Base-by-base conservation (phyloP, 1,284 basidiomycete species). In the Malassezia restricta region DNA sequence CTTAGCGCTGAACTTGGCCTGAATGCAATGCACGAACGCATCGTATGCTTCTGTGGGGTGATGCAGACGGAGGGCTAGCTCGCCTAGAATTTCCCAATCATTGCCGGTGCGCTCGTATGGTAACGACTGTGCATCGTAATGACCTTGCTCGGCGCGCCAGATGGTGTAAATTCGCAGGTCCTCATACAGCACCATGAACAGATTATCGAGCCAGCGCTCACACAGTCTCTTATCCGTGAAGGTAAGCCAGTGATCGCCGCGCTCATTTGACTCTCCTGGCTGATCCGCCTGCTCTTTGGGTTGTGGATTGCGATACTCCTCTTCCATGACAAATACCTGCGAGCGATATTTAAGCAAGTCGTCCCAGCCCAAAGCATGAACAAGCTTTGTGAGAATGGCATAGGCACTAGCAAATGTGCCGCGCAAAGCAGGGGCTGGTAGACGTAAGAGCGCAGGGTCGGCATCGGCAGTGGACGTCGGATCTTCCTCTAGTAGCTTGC, bases 161-260 rank as follows among this genome's bases (percentile, higher is more conserved):
- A 98, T 98, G 0, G 94, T 98, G 84, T 92, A 98, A 9, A 98
- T 87, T n/a, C 94, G 83, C 44, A 98, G 77, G 72, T 98, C 92
- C 84, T 91, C 91, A 74, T 96, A 96, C 4, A 96, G 77, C 1
- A 96, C 90, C 88, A 98, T 91, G 77, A 98, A 98, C 50, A 98
- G 75, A 66, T 98, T 98, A 74, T 96, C 92, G 47, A 99, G 78
- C 92, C 92, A 98, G 44, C 94, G 80, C 73, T 98, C 92, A 73
- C 94, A 98, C 29, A 99, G 76, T 32, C 94, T 79, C 77, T 98
- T 98, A 75, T 91, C 95, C 66, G 83, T 89, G 75, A 98, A 95
- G 31, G 89, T 87, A 68, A 87, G 88, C 4, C 84, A 77, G 54
- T 85, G 60, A 17, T 49, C 28, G 11, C 11, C 11, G 11, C 11